Evolutionary conservation across 306 rosid species (phyloP), one percentile per base, ranked within the genome.

Genomic region (Cicer judaicum): DNA sequence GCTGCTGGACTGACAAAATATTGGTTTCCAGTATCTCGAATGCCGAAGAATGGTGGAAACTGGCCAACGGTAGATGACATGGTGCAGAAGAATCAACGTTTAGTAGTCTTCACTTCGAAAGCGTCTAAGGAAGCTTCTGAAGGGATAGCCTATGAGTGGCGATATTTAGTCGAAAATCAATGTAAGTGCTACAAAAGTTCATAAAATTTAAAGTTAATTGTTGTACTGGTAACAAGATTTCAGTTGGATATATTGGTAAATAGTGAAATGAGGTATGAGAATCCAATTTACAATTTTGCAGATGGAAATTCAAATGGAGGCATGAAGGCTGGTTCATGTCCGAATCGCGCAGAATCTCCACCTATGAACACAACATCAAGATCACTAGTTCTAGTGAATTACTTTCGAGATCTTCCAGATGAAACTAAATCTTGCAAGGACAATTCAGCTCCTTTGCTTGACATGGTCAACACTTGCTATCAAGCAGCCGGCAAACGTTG

Each of bases 111-210:
- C 83, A 94, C 99, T 79, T 94, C 99, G 0, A 92, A 92, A 69
- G 36, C 82, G 6, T 53, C 88, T 0, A 94, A 94, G 68, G 99
- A 92, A 73, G 83, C 93, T 53, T 80, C 89, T 3, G 97, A 94
- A 82, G 99, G 99, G 57, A 94, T 94, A 52, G 99, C 99, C 53
- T 87, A 94, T 10, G 85, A 92, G 48, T 94, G 99, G 99, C 79
- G 80, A 64, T 94, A 94, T 62, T 57, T 94, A 10, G 93, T 90
- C 5, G 99, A 94, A 85, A 92, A 92, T 86, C 97, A 94, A 84
- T 94, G 99, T 92, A 73, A 88, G 96, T 65, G 19, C 54, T 42
- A 6, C 14, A 16, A 29, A 29, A 1, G 7, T 19, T 57, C 71
- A 46, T 3, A 36, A 10, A 42, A 41, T 7, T 5, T 8, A 56